Evolutionary conservation across 495 filamentous ascomycete species (phyloP).

Genomic region (Penicillium ucsense): DNA sequence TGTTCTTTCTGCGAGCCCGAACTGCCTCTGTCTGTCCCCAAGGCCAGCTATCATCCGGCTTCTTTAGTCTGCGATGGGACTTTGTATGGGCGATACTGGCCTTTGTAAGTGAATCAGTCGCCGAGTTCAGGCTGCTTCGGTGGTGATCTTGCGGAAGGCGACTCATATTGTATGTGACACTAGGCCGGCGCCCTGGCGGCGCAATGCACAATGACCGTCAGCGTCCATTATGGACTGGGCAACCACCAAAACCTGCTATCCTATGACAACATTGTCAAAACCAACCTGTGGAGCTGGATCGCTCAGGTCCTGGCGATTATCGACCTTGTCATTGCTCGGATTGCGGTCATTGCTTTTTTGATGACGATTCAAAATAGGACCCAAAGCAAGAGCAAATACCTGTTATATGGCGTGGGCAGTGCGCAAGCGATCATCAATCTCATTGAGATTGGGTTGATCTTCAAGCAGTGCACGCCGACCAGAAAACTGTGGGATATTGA

Average conservation of each 20-base stretch:
- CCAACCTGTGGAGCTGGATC: conserved; percentile 24
- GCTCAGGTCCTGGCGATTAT: conserved; percentile 16
- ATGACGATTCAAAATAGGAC: conserved; percentile 19
- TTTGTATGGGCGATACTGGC: conserved; percentile 20
- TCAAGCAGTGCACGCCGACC: conserved; percentile 18
- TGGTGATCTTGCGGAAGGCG: background rate
- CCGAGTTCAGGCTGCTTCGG: no score
- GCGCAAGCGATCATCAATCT: conserved; percentile 16
- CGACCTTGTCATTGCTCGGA: conserved; percentile 14
- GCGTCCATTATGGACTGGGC: conserved; percentile 16
- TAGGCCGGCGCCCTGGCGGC: conserved; percentile 9
- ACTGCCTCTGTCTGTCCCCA: conserved; percentile 12
- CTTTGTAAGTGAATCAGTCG: conserved; percentile 8
- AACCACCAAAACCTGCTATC: conserved; percentile 14
- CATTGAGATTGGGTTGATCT: conserved; percentile 12
- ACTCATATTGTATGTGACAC: background rate
- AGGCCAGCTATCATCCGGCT: conserved; percentile 2
- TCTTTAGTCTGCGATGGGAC: conserved; percentile 18
- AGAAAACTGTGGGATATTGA: conserved; percentile 15
- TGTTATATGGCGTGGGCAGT: conserved; percentile 19
- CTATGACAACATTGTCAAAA: conserved; percentile 10
- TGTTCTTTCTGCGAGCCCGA: conserved; percentile 17
- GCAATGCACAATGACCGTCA: conserved; percentile 15
- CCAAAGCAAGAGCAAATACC: conserved; percentile 7
- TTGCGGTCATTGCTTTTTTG: conserved; percentile 24